Evolutionary conservation across 2,329 filamentous ascomycete species (phyloP), one percentile per base, ranked within the genome.

Genomic region (Cadophora gregata): DNA sequence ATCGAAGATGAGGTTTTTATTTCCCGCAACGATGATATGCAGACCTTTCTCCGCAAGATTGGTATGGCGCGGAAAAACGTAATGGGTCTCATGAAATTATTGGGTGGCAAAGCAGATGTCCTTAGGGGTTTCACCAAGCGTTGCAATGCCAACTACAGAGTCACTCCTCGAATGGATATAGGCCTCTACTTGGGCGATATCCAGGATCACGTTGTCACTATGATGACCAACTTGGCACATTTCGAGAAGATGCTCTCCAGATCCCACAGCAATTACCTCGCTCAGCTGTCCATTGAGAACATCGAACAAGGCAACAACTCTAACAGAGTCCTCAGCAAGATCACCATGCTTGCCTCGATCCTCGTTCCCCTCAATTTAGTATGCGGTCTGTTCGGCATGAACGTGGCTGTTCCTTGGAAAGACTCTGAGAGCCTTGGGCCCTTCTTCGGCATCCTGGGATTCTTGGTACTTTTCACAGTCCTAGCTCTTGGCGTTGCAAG

Each of bases 151-250:
- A 93, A 97, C 71, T 98, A 97, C 83, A 91, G 93, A 71, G 92
- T 98, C 62, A 97, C 96, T 1, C 96, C 96, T 7, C 92, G 94
- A 58, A 96, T 96, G 81, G 96, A 99, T 77, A 97, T 99, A 71
- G 96, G 94, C 25, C 87, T 99, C 75, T 99, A 99, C 77, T 86
- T 99, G 42, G 93, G 93, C 75, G 96, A 99, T 80, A 97, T 99
- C 71, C 96, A 99, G 80, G 96, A 99, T 80, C 96, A 99, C 85
- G 95, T 99, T 62, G 93, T 99, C 67, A 99, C 96, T 55, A 98
- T 98, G 95, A 97, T 97, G 86, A 96, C 92, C 73, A 99, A 97
- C 79, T 80, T 99, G 74, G 89, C 89, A 0, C 96, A 99, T 78
- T 97, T 97, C 73, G 96, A 99, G 79, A 98, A 98, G 84, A 97